phyloP scores from a whole-genome alignment of 2,329 filamentous ascomycete genomes.

The Aspergillus tanneri region DNA sequence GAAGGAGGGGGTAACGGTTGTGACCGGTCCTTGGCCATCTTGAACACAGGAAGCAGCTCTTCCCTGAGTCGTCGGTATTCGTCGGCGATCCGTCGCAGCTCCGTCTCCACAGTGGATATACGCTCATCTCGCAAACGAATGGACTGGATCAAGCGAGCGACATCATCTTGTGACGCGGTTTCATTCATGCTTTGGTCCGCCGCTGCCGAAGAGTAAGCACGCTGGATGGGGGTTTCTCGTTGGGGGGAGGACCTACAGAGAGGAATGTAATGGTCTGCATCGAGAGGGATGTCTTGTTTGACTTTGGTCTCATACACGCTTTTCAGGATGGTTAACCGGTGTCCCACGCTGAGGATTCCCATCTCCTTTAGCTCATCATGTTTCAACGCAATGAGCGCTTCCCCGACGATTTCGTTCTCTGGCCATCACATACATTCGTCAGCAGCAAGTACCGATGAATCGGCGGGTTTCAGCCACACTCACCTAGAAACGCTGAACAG shows the following conservation, averaged over 20 bases:
- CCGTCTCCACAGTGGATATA: slow-evolving; percentile 77
- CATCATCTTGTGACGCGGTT: slow-evolving; percentile 87
- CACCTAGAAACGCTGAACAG: slow-evolving; percentile 78
- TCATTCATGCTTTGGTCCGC: slow-evolving; percentile 87
- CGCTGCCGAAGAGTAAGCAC: slow-evolving; percentile 55
- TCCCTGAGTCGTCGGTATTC: slow-evolving; percentile 87
- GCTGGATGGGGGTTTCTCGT: neutral
- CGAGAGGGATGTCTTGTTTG: slow-evolving; percentile 85
- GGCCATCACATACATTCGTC: slow-evolving; percentile 9
- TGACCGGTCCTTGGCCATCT: slow-evolving; percentile 85
- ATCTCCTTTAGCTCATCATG: slow-evolving; percentile 95
- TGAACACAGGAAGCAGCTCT: slow-evolving; percentile 85
- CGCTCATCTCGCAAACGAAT: slow-evolving; percentile 87
- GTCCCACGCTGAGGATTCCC: slow-evolving; percentile 88
- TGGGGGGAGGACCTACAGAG: slow-evolving; percentile 64
- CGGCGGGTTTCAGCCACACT: slow-evolving; percentile 35
- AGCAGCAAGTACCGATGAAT: neutral
- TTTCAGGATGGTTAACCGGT: slow-evolving; percentile 91
- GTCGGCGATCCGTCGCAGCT: slow-evolving; percentile 78
- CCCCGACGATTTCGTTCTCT: slow-evolving; percentile 95
- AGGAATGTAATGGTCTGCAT: slow-evolving; percentile 90
- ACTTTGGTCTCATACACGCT: slow-evolving; percentile 95
- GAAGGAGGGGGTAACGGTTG: slow-evolving; percentile 71
- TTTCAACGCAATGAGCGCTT: slow-evolving; percentile 81
- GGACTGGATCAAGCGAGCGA: slow-evolving; percentile 85